Percentiles rank a stretch among this genome's conserved stretches.
These are phyloP conservation scores for Penicillium sp. DNA, from an alignment of 2,329 filamentous ascomycete genomes.

Conservation along the genomic window DNA sequence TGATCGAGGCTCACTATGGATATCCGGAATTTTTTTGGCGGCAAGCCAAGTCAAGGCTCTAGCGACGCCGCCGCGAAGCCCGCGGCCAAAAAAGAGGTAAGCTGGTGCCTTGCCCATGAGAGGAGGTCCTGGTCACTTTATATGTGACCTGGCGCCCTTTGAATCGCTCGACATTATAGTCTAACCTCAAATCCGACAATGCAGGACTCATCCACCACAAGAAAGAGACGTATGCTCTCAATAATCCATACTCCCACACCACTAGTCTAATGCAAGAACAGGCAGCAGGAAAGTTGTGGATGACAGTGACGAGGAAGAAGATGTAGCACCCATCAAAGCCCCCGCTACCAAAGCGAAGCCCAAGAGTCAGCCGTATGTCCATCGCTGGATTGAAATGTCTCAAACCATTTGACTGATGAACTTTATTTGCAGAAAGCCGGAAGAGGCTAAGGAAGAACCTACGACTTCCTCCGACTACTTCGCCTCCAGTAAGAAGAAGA, in stretches of 20 bases:
- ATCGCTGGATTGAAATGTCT: not conserved
- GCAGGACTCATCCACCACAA: constrained; percentile 30
- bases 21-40: constrained; percentile 87
- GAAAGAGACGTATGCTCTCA: constrained; percentile 38
- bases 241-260: not conserved
- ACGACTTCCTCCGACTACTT: constrained; percentile 66
- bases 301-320: constrained; percentile 77
- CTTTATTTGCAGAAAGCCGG: constrained; percentile 44
- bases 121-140: not conserved
- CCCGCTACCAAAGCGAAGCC: constrained; percentile 39
- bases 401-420: constrained; percentile 8
- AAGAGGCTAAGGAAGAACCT: constrained; percentile 54
- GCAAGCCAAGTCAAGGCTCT: constrained; percentile 64
- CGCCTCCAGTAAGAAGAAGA: constrained; percentile 57
- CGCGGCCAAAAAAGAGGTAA: constrained; percentile 45
- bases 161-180: not conserved
- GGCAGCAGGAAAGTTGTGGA: constrained; percentile 69
- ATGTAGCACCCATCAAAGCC: constrained; percentile 42
- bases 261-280: constrained; percentile 22
- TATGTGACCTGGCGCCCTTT: not conserved
- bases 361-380: constrained; percentile 51
- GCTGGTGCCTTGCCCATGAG: constrained; percentile 20
- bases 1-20: constrained; percentile 62
- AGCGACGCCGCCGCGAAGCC: constrained; percentile 45
- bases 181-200: constrained; percentile 10